phyloP scores from a whole-genome alignment of 2,329 filamentous ascomycete species.

The Colletotrichum filicis region DNA sequence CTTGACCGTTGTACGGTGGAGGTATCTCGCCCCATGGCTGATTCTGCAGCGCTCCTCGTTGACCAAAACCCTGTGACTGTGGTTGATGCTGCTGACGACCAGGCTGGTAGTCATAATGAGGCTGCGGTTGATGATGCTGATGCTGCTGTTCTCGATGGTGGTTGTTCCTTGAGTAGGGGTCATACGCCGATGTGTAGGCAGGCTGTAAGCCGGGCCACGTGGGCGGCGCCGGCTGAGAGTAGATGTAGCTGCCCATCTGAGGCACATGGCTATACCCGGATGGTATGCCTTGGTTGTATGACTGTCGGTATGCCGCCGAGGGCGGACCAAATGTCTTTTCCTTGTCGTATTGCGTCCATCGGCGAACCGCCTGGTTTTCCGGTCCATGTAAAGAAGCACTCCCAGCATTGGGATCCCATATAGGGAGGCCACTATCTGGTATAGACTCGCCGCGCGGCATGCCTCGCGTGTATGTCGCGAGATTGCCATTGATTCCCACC shows the following conservation, averaged over 20 bases:
- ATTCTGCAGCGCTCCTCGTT: not conserved
- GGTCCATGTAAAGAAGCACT: slow-evolving; percentile 46
- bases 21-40: slow-evolving; percentile 4
- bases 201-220: slow-evolving; percentile 31
- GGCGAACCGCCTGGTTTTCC: slow-evolving; percentile 47
- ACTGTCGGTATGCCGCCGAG: slow-evolving; percentile 12
- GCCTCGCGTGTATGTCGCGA: slow-evolving; percentile 73
- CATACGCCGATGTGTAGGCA: slow-evolving; percentile 29
- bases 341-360: slow-evolving; percentile 40
- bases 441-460: slow-evolving; percentile 71
- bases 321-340: slow-evolving; percentile 16
- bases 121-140: slow-evolving; percentile 7
- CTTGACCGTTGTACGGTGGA: slow-evolving; percentile 20
- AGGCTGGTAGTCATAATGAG: not conserved
- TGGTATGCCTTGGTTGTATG: not conserved
- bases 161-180: slow-evolving; percentile 3
- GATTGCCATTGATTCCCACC: slow-evolving; percentile 80
- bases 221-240: slow-evolving; percentile 23
- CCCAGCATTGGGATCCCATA: slow-evolving; percentile 63
- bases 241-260: slow-evolving; percentile 15
- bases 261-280: slow-evolving; percentile 13
- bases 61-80: not conserved
- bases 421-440: slow-evolving; percentile 67
- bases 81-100: slow-evolving; percentile 13
- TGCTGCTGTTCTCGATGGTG: not conserved